Evolutionary conservation across 495 filamentous ascomycete genomes (phyloP).

Genomic region (Penicillium robsamsonii): DNA sequence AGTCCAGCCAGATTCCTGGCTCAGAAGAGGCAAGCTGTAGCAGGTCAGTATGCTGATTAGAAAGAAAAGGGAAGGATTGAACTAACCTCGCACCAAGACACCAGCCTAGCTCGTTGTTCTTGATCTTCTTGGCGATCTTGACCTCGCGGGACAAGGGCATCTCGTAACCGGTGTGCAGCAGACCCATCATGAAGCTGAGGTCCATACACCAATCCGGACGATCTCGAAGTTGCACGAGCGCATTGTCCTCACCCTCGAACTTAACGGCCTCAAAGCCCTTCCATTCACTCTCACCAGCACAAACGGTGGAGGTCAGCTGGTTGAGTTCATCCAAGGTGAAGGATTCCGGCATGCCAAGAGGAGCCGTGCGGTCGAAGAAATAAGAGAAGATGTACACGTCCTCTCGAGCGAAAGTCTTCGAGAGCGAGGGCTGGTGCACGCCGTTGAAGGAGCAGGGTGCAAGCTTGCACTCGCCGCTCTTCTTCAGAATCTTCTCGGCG

Average conservation of each 20-base stretch:
- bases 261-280: conserved; percentile 65
- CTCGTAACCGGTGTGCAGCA: conserved; percentile 94
- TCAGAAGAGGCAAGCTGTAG: conserved; percentile 68
- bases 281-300: conserved; percentile 75
- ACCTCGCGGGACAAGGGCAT: conserved; percentile 96
- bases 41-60: conserved; percentile 30
- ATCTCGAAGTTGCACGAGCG: conserved; percentile 66
- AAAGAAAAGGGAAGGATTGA: conserved; percentile 1
- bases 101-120: conserved; percentile 95
- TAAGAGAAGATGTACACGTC: conserved; percentile 97
- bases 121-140: conserved; percentile 97
- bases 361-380: conserved; percentile 90
- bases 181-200: conserved; percentile 88
- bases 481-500: conserved; percentile 86
- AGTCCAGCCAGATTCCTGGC: conserved; percentile 70
- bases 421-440: conserved; percentile 87
- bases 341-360: conserved; percentile 91
- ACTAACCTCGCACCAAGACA: conserved; percentile 90
- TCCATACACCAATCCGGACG: conserved; percentile 91
- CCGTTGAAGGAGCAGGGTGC: conserved; percentile 97
- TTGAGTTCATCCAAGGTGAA: conserved; percentile 87
- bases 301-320: conserved; percentile 80
- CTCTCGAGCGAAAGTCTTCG: conserved; percentile 87
- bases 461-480: conserved; percentile 77
- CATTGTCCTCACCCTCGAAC: conserved; percentile 70